Percentiles rank a stretch among this genome's conserved stretches.
Evolutionary conservation across 2,329 filamentous ascomycete genomes (phyloP).

Genomic region (Arthrobotrys entomopaga): DNA sequence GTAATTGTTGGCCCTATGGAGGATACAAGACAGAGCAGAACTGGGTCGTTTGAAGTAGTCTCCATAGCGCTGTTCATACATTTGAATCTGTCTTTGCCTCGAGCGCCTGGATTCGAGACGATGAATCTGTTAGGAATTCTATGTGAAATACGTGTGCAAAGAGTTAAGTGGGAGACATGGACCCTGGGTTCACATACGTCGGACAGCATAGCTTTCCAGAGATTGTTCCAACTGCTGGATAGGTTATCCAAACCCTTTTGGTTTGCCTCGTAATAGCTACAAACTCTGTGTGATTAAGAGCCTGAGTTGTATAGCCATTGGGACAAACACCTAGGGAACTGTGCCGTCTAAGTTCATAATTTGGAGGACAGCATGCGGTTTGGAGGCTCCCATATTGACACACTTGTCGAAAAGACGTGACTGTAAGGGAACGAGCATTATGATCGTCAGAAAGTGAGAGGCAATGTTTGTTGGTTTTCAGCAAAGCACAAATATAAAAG

Average conservation of each 20-base stretch:
- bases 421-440: slow-evolving; percentile 34
- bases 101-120: too few relatives aligned
- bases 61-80: slow-evolving; percentile 13
- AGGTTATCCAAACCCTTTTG: slow-evolving; percentile 32
- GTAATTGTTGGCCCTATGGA: slow-evolving; percentile 38
- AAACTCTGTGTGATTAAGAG: slow-evolving; percentile 34
- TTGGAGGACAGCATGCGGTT: slow-evolving; percentile 38
- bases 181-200: slow-evolving; percentile 5
- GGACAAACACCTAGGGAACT: slow-evolving; percentile 44
- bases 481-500: too few relatives aligned
- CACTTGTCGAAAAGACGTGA: slow-evolving; percentile 38
- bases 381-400: slow-evolving; percentile 36
- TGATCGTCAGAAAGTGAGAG: slow-evolving; percentile 12
- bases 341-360: slow-evolving; percentile 37
- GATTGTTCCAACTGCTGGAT: slow-evolving; percentile 23
- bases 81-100: too few relatives aligned
- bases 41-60: slow-evolving; percentile 23
- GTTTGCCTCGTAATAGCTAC: slow-evolving; percentile 31
- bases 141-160: too few relatives aligned
- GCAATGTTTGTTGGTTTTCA: too few relatives aligned
- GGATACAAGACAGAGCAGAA: slow-evolving; percentile 36
- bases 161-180: too few relatives aligned
- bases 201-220: slow-evolving; percentile 46
- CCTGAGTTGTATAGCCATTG: slow-evolving; percentile 31
- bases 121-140: background rate